These are phyloP conservation scores for Raphanus sativus DNA, from an alignment of 345 rosid genomes.

Conservation along the genomic window DNA sequence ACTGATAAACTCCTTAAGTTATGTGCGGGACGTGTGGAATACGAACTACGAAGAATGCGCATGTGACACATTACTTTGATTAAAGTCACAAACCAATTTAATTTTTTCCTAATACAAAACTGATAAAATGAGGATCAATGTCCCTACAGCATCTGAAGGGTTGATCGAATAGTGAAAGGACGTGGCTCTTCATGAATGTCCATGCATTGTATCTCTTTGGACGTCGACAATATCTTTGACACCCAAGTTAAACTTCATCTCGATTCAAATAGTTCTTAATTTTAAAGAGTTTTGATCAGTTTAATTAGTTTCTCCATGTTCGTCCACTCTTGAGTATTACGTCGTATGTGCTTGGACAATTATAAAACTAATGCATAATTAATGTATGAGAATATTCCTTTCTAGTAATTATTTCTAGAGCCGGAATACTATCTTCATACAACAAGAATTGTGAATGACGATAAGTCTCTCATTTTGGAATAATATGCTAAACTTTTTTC, in stretches of 20 bases:
- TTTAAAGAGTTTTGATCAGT: background rate
- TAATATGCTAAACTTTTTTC: background rate
- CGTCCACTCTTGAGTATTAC: background rate
- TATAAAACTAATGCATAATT: background rate
- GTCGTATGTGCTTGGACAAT: background rate
- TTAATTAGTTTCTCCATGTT: background rate
- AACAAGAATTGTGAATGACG: background rate
- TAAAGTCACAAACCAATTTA: background rate
- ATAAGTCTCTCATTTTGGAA: background rate
- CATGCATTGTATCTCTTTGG: conserved; percentile 30
- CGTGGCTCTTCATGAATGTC: conserved; percentile 29
- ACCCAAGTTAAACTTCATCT: conserved; percentile 15
- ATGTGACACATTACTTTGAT: conserved; percentile 30
- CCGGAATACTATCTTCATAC: background rate
- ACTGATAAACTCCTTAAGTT: background rate
- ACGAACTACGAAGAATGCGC: conserved; percentile 30
- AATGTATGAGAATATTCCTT: background rate
- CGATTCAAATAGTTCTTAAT: conserved; percentile 17
- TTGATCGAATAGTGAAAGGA: conserved; percentile 23
- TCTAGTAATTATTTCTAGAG: background rate
- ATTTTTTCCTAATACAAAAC: background rate
- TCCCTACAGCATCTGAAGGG: conserved; percentile 29
- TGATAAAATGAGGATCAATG: conserved; percentile 19
- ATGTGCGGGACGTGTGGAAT: conserved; percentile 24
- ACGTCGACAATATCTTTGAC: conserved; percentile 18